Conservation (phyloP, 768 basidiomycete genomes). For the Lactifluus volemus region DNA sequence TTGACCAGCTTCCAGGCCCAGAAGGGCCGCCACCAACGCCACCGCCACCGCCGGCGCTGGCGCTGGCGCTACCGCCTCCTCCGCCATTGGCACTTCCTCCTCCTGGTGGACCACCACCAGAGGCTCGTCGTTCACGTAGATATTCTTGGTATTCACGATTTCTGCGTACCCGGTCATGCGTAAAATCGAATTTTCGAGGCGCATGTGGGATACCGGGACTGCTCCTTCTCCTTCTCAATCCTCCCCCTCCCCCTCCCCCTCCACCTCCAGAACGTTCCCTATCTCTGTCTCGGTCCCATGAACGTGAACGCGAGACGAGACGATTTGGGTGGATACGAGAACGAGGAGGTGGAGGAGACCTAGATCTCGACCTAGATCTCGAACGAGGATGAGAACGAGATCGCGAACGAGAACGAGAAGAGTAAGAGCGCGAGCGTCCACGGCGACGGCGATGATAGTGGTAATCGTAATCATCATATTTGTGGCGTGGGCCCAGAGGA, state of each 20-base stretch:
- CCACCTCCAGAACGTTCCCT: not conserved
- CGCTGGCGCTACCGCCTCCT: not conserved
- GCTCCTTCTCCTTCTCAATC: not conserved
- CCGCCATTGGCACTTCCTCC: too few species aligned
- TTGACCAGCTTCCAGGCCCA: too few species aligned
- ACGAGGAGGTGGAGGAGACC: not conserved
- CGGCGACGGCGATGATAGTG: not conserved
- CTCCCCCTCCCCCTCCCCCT: too few species aligned
- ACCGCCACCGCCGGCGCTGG: not conserved
- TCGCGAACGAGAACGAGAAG: not conserved
- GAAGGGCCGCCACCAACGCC: too few species aligned
- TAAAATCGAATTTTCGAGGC: not conserved
- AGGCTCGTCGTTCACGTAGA: not conserved
- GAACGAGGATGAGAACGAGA: not conserved
- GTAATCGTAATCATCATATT: not conserved
- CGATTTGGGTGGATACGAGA: not conserved
- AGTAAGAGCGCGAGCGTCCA: not conserved
- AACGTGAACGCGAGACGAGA: not conserved
- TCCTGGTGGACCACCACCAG: not conserved
- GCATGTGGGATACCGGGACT: not conserved
- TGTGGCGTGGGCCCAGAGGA: not conserved
- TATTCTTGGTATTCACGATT: not conserved
- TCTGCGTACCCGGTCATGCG: not conserved
- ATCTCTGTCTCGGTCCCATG: not conserved
- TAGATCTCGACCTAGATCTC: not conserved